These are phyloP conservation scores for Pestalotiopsis sp. DNA, from an alignment of 2,329 filamentous ascomycete genomes.

Conservation along the genomic window DNA sequence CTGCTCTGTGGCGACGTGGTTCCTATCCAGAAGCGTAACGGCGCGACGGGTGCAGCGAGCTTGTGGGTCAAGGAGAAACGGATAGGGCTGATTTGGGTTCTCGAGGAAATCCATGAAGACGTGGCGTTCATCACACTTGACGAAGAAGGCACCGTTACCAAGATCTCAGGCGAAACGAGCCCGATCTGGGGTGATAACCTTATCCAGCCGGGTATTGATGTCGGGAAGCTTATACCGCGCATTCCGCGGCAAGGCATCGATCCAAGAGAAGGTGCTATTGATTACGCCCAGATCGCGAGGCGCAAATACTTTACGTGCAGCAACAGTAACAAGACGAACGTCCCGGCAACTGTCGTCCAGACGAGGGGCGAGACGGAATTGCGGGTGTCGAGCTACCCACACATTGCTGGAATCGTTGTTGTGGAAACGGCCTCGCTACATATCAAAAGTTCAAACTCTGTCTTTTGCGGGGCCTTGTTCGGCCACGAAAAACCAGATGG, in stretches of 20 bases:
- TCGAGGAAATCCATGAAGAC: conserved; percentile 97
- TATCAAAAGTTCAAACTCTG: conserved; percentile 90
- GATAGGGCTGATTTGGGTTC: conserved; percentile 91
- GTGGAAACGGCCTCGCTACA: conserved; percentile 75
- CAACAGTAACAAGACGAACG: conserved; percentile 74
- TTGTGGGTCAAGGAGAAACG: conserved; percentile 98
- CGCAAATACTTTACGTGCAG: conserved; percentile 83
- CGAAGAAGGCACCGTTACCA: conserved; percentile 72
- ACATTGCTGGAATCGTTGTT: conserved; percentile 96
- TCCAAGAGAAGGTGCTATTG: conserved; percentile 69
- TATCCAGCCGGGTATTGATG: conserved; percentile 67
- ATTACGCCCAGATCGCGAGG: conserved; percentile 73
- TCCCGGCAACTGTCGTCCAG: conserved; percentile 81
- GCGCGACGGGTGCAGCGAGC: conserved; percentile 86
- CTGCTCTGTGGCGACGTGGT: conserved; percentile 96
- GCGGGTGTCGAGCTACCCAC: conserved; percentile 89
- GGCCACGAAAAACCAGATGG: conserved; percentile 84
- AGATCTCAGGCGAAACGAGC: conserved; percentile 72
- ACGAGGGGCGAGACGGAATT: conserved; percentile 69
- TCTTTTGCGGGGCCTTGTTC: conserved; percentile 90
- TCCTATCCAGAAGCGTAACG: conserved; percentile 94
- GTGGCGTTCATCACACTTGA: conserved; percentile 76
- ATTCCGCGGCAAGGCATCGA: conserved; percentile 76
- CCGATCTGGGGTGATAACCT: conserved; percentile 81
- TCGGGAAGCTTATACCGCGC: conserved; percentile 77